Base-by-base conservation (phyloP, 106 monocot genomes). In the Xerophyta viscosa region DNA sequence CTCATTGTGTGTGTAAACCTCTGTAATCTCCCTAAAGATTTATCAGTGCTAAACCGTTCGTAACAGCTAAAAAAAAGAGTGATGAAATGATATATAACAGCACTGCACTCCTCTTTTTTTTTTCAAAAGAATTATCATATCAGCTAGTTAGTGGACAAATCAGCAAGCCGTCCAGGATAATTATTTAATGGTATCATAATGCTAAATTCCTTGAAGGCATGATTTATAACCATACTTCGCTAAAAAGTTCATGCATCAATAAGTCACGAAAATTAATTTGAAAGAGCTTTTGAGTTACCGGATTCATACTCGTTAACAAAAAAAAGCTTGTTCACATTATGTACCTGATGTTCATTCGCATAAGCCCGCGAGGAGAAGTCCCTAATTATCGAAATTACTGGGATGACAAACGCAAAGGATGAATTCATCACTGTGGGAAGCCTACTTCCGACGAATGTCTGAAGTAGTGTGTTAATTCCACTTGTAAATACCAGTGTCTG, bases 1-100 rank as follows among this genome's bases (percentile, higher is more conserved):
- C 94, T 78, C 59, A 88, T 88, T 15, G 84, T 88, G 57, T 82
- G 88, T 8, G 65, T 18, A 68, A 96, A 96, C 49, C 88, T 88
- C 94, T 96, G 81, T 48, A 80, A 63, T 41, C 11, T 8, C 61
- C 57, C 54, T 24, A 46, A 69, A 43, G 56, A 37, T 52, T 12
- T 31, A 55, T 75, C 18, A 79, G 56, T 31, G 61, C 22, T 14
- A 22, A 29, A 17, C 8, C 17, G 27, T 9, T 29, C 1, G 21
- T 11, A 46, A 9, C 6, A 31, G 29, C 29, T 54, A 28, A 18
- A 31, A 29, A 17, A 7, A 30, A 29, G 9, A 54, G 19, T 36
- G 33, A 5, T 11, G 11, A 36, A n/a, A n/a, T n/a, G n/a, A n/a
- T n/a, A n/a, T n/a, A n/a, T n/a, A n/a, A n/a, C n/a, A n/a, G n/a